A percentile compares a stretch with the other conserved stretches of the same genome.
These are phyloP conservation scores for Fusarium graminum DNA, from an alignment of 2,329 filamentous ascomycete genomes.

Conservation along the genomic window DNA sequence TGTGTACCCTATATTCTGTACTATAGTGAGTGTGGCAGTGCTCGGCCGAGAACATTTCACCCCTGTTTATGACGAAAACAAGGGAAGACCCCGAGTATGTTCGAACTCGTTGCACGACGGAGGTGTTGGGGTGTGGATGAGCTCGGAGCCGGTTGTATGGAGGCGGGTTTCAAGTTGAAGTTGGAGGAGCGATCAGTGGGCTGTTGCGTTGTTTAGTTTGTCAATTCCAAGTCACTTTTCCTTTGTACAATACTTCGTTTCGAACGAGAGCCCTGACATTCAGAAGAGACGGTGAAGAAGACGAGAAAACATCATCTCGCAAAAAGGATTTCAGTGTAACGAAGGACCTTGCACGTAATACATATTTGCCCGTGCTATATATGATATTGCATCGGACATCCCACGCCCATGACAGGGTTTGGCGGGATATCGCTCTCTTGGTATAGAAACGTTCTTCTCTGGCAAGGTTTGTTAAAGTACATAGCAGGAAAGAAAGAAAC, in stretches of 20 bases:
- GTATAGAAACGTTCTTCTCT: constrained; percentile 36
- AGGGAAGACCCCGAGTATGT: constrained; percentile 16
- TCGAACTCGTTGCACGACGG: constrained; percentile 11
- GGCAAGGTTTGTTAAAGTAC: constrained; percentile 12
- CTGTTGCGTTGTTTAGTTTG: constrained; percentile 18
- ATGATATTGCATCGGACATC: constrained; percentile 9
- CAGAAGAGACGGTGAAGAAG: constrained; percentile 31
- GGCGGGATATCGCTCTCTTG: constrained; percentile 29
- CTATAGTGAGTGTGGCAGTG: constrained; percentile 37
- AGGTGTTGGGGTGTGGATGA: constrained; percentile 23
- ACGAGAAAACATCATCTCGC: constrained; percentile 19
- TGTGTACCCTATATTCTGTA: constrained; percentile 1
- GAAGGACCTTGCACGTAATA: constrained; percentile 35
- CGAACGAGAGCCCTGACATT: neutral
- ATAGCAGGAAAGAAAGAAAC: constrained; percentile 1
- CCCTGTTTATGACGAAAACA: constrained; percentile 8
- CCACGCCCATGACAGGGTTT: constrained; percentile 18
- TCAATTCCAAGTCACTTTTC: neutral
- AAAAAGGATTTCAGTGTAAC: constrained; percentile 25
- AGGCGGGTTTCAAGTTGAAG: constrained; percentile 44
- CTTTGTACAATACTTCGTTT: neutral
- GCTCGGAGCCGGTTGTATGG: constrained; percentile 31
- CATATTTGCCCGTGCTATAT: constrained; percentile 33
- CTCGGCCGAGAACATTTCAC: constrained; percentile 45
- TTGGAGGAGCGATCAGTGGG: constrained; percentile 45